Evolutionary conservation across 192 early-diverging fungal genomes (phyloP).

Genomic region (Funneliformis geosporum): DNA sequence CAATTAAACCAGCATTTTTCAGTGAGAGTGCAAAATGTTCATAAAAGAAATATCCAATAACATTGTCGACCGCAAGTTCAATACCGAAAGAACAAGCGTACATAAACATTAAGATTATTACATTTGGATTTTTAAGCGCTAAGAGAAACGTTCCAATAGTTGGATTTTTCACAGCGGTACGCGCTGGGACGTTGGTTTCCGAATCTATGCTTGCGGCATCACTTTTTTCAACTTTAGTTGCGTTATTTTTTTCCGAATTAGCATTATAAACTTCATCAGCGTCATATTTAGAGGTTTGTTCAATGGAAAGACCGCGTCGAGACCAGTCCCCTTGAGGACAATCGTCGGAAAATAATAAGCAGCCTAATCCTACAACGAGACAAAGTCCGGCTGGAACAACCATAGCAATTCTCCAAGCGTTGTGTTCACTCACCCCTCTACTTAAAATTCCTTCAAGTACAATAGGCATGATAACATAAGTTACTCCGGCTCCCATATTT

Average conservation of each 20-base stretch:
- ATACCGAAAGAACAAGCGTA: conserved; percentile 69
- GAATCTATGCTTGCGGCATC: conserved; percentile 48
- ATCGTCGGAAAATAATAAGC: conserved; percentile 48
- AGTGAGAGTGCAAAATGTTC: conserved; percentile 45
- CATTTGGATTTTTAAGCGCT: conserved; percentile 40
- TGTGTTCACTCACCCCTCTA: conserved; percentile 23
- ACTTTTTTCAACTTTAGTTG: conserved; percentile 13
- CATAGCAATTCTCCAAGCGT: conserved; percentile 55
- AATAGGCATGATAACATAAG: conserved; percentile 63
- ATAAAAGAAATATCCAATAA: conserved; percentile 53
- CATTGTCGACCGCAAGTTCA: conserved; percentile 61
- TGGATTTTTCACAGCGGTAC: too few relatives aligned
- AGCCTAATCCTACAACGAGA: conserved; percentile 36
- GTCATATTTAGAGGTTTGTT: background rate
- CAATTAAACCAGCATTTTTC: conserved; percentile 53
- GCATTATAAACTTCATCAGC: conserved; percentile 26
- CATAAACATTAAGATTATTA: conserved; percentile 53
- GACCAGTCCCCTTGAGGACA: conserved; percentile 44
- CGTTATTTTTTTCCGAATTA: conserved; percentile 39
- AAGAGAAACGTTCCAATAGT: background rate
- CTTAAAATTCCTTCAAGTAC: conserved; percentile 45
- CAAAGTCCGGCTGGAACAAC: conserved; percentile 43
- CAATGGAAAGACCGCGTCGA: background rate
- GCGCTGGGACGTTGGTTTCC: background rate
- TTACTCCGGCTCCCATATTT: conserved; percentile 67